A percentile compares a stretch with the other conserved stretches of the same genome.
phyloP scores from a whole-genome alignment of 1,139 yeast species.

The Tardiomyces depauwii region DNA sequence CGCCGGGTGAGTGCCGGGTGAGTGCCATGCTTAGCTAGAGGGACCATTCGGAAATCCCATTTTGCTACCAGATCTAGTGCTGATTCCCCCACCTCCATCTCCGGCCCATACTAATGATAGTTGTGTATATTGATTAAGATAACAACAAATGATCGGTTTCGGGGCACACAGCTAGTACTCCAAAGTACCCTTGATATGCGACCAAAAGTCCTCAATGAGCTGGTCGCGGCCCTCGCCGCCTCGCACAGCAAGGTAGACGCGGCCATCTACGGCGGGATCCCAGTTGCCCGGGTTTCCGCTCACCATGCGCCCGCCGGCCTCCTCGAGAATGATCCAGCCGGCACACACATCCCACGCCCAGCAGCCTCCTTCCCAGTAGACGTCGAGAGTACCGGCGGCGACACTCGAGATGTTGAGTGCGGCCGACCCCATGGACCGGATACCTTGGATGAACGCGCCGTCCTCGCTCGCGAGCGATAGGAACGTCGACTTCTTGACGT shows the following conservation, averaged over 20 bases:
- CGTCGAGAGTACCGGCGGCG: slow-evolving; percentile 44
- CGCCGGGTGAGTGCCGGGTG: no score
- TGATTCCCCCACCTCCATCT: no score
- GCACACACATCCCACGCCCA: slow-evolving; percentile 59
- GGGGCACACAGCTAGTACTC: slow-evolving; percentile 21
- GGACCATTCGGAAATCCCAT: no score
- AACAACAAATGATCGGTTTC: no score
- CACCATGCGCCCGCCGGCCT: slow-evolving; percentile 46
- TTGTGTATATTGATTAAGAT: no score
- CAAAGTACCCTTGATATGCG: slow-evolving; percentile 34
- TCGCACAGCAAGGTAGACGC: slow-evolving; percentile 43
- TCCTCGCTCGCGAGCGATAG: slow-evolving; percentile 32
- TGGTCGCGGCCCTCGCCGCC: slow-evolving; percentile 38
- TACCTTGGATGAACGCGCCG: slow-evolving; percentile 47
- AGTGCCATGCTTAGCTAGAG: no score
- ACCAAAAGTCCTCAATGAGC: slow-evolving; percentile 40
- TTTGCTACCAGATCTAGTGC: no score
- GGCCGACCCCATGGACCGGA: slow-evolving; percentile 47
- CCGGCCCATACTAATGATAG: no score
- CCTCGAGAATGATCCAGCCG: slow-evolving; percentile 48
- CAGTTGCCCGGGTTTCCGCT: slow-evolving; percentile 41
- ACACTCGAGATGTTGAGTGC: slow-evolving; percentile 46
- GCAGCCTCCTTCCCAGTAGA: slow-evolving; percentile 58
- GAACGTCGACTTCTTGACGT: slow-evolving; percentile 37
- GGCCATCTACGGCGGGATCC: slow-evolving; percentile 36